Conservation (phyloP, 2,329 filamentous ascomycete genomes). For the Cordyceps cicadae region DNA sequence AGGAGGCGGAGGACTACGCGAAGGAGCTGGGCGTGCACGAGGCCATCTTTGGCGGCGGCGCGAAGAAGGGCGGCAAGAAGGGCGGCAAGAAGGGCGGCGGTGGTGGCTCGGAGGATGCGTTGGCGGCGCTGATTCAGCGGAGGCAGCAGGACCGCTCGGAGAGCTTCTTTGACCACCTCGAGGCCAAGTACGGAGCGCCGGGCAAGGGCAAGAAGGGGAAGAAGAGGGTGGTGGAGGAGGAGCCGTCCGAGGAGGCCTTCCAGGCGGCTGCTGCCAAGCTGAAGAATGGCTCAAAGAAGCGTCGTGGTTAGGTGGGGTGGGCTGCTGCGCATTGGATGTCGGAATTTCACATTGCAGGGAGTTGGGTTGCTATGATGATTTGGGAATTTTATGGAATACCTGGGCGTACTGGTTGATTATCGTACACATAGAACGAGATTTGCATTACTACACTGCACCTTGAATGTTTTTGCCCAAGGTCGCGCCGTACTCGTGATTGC, state of each 20-base stretch:
- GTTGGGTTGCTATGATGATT: not conserved
- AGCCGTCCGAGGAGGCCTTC: slow-evolving; percentile 54
- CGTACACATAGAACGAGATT: not conserved
- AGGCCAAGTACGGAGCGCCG: slow-evolving; percentile 61
- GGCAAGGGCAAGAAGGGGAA: slow-evolving; percentile 28
- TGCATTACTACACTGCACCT: not conserved
- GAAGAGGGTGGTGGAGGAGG: slow-evolving; percentile 50
- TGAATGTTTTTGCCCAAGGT: too few relatives aligned
- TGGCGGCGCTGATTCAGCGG: slow-evolving; percentile 68
- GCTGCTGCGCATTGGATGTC: not conserved
- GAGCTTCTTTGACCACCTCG: slow-evolving; percentile 63
- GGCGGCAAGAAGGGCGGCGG: slow-evolving; percentile 11
- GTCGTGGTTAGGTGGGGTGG: not conserved
- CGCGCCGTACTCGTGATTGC: too few relatives aligned
- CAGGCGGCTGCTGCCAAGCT: slow-evolving; percentile 47
- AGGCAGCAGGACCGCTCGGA: slow-evolving; percentile 55
- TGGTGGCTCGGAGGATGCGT: slow-evolving; percentile 39
- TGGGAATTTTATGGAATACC: not conserved
- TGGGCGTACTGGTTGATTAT: not conserved
- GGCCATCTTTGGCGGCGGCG: slow-evolving; percentile 47
- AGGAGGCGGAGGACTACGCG: slow-evolving; percentile 66
- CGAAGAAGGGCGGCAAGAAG: slow-evolving; percentile 39
- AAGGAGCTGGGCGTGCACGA: slow-evolving; percentile 68
- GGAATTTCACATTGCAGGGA: not conserved
- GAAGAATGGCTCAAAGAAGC: slow-evolving; percentile 25